Conservation (phyloP, 2,329 filamentous ascomycete genomes). For the Hymenoscyphus linearis region DNA sequence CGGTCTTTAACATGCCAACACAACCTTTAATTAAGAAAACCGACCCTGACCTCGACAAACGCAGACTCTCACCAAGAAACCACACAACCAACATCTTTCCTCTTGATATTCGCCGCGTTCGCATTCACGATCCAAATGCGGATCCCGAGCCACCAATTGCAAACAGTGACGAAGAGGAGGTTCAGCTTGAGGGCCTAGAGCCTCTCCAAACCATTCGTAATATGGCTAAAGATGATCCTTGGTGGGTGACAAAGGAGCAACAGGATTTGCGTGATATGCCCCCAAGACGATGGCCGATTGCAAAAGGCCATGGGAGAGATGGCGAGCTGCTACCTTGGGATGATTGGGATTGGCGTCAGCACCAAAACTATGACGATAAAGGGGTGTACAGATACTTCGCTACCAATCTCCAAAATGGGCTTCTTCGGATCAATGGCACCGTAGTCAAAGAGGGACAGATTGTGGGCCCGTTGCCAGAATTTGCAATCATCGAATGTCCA, state of each 20-base stretch:
- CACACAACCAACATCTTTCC: constrained; percentile 19
- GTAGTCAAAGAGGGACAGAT: constrained; percentile 24
- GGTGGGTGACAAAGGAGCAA: constrained; percentile 23
- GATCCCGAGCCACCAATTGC: neutral
- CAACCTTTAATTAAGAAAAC: constrained; percentile 3
- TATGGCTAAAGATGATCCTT: constrained; percentile 21
- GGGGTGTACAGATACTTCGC: constrained; percentile 23
- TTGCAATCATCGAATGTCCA: constrained; percentile 27
- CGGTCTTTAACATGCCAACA: constrained; percentile 29
- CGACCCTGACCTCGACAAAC: constrained; percentile 6
- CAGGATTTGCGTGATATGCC: constrained; percentile 17
- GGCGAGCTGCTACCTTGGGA: constrained; percentile 13
- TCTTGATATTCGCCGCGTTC: constrained; percentile 26
- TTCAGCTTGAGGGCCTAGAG: constrained; percentile 9
- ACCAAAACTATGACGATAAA: constrained; percentile 17
- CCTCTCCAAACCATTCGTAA: constrained; percentile 3
- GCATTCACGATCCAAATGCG: neutral
- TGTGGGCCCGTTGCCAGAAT: constrained; percentile 29
- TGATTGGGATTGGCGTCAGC: constrained; percentile 21
- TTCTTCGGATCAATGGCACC: constrained; percentile 25
- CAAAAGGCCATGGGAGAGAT: neutral
- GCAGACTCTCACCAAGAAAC: constrained; percentile 6
- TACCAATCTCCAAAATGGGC: constrained; percentile 25
- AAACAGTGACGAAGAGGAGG: constrained; percentile 3
- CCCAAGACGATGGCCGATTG: constrained; percentile 18